These are phyloP conservation scores for Salisapilia sapeloensis DNA, from an alignment of 352 stramenopile genomes.

Conservation along the genomic window DNA sequence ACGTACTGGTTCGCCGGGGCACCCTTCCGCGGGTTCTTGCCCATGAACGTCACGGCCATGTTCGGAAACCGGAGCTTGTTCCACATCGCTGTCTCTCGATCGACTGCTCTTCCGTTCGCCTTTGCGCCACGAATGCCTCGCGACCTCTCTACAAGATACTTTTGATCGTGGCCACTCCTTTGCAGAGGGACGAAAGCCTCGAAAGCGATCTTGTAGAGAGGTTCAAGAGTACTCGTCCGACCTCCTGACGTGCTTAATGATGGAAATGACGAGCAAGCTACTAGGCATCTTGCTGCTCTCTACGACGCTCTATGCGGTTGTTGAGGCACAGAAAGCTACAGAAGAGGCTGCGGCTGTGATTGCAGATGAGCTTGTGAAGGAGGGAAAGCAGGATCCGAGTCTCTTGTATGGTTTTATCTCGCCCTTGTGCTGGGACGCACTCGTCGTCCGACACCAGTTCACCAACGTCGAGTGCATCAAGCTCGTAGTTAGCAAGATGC, in stretches of 20 bases:
- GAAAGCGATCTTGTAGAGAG: too few species aligned
- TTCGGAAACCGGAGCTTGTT: slow-evolving; percentile 76
- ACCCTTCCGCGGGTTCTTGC: slow-evolving; percentile 61
- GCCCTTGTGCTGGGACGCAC: slow-evolving; percentile 61
- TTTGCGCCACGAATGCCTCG: too few species aligned
- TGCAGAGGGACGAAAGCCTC: too few species aligned
- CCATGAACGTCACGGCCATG: slow-evolving; percentile 78
- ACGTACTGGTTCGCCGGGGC: slow-evolving; percentile 74
- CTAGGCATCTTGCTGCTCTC: too few species aligned
- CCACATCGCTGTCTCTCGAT: slow-evolving; percentile 49
- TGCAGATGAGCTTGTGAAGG: slow-evolving; percentile 31
- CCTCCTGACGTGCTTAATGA: too few species aligned
- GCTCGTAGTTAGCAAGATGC: slow-evolving; percentile 59
- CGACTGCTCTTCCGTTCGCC: too few species aligned
- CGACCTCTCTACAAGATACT: too few species aligned
- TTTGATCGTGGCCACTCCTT: too few species aligned
- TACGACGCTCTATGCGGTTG: too few species aligned
- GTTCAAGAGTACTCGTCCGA: too few species aligned
- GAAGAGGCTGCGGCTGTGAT: not conserved
- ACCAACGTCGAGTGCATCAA: slow-evolving; percentile 71
- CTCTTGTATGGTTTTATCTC: slow-evolving; percentile 61
- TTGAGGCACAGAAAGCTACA: slow-evolving; percentile 1
- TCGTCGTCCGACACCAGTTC: slow-evolving; percentile 70
- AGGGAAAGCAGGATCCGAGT: not conserved
- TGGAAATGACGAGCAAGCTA: too few species aligned